Base-by-base conservation (phyloP, 176 grass and related monocot genomes). In the Canna indica region DNA sequence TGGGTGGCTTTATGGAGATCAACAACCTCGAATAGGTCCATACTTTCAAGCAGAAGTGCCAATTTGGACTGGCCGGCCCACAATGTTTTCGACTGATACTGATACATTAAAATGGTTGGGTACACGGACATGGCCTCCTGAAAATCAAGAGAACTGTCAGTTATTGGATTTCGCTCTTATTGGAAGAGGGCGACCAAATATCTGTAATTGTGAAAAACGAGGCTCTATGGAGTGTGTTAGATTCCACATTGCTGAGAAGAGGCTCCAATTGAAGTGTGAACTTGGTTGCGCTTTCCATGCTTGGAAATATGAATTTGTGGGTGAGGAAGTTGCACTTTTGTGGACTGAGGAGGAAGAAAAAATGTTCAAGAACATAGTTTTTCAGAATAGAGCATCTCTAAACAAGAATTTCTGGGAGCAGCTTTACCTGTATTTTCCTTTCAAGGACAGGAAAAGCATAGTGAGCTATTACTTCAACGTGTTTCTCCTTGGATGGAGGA, bases 401-500 rank as follows among this genome's bases (percentile, higher is more conserved):
- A 78, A 31, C 20, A 47, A 88, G 58, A 72, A 72, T 7, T 75
- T 90, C 25, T 85, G 77, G 73, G 47, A 68, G 26, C 59, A 80
- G 27, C 70, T 89, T 34, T 35, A 22, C 65, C 36, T 42, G 22
- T 56, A 16, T 60, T 75, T 79, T 52, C 27, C 17, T 66, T 80
- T 3, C 59, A 90, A 85, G 62, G 50, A 50, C 34, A 68, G 29
- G 36, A 25, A 45, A 71, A 68, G 31, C 44, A 29, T 85, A 71
- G 83, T 80, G 58, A 80, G 70, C 47, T 90, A 90, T 58, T 90
- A 90, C n/a, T 68, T 83, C 80, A 90, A 90, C 69, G 77, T 90
- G 54, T 90, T 80, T 75, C 65, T 75, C 7, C 34, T 82, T 31
- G 59, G 29, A 57, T 32, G 73, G 31, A 77, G 80, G 63, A 80